phyloP scores from a whole-genome alignment of 2,329 filamentous ascomycete genomes.

The Paraphaeosphaeria sporulosa region DNA sequence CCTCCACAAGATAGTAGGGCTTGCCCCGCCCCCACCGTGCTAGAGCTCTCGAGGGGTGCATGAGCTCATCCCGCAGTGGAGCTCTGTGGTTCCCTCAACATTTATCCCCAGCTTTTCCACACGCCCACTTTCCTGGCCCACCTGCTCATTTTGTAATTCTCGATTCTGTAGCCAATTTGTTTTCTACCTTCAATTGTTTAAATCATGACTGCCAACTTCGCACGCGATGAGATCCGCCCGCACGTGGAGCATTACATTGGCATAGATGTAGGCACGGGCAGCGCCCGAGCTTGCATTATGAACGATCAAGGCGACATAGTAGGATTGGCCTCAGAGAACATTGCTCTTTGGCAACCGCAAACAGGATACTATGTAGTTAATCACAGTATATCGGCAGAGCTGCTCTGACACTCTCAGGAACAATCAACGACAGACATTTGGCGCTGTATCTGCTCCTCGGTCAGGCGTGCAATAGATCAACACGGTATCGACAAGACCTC shows the following conservation, averaged over 20 bases:
- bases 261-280: slow-evolving; percentile 96
- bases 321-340: slow-evolving; percentile 61
- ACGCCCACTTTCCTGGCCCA: not conserved
- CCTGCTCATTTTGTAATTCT: not conserved
- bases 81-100: slow-evolving; percentile 43
- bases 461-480: slow-evolving; percentile 81
- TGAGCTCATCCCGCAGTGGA: slow-evolving; percentile 47
- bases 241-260: slow-evolving; percentile 75
- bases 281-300: slow-evolving; percentile 94
- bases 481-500: slow-evolving; percentile 77
- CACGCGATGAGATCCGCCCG: slow-evolving; percentile 64
- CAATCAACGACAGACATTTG: slow-evolving; percentile 99
- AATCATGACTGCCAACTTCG: slow-evolving; percentile 45
- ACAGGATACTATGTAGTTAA: slow-evolving; percentile 62
- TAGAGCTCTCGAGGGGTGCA: slow-evolving; percentile 35
- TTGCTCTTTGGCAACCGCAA: slow-evolving; percentile 62
- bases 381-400: not conserved
- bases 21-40: slow-evolving; percentile 44
- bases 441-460: slow-evolving; percentile 89
- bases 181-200: slow-evolving; percentile 27
- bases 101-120: slow-evolving; percentile 19
- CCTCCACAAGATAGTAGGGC: slow-evolving; percentile 12
- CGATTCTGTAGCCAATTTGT: slow-evolving; percentile 17
- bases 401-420: slow-evolving; percentile 64
- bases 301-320: slow-evolving; percentile 89